Conservation (phyloP, 768 basidiomycete genomes). For the Calocera cornea region DNA sequence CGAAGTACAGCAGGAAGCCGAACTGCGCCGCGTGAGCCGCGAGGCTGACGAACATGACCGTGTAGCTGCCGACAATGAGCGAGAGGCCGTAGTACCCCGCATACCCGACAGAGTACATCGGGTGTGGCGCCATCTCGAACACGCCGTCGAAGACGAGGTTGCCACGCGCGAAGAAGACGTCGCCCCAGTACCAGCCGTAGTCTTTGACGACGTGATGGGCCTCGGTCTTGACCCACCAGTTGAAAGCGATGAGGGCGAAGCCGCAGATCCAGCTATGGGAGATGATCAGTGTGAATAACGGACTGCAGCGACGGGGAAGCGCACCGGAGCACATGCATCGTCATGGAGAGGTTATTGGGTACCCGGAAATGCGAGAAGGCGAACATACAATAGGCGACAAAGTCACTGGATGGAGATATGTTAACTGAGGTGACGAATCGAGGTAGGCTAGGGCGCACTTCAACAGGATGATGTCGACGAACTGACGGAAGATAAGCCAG, state of each 20-base stretch:
- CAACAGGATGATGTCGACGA: constrained; percentile 90
- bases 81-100: constrained; percentile 97
- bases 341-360: constrained; percentile 57
- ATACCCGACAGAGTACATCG: constrained; percentile 93
- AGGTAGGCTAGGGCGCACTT: constrained; percentile 40
- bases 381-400: constrained; percentile 87
- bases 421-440: not conserved
- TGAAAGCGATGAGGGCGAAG: constrained; percentile 74
- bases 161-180: constrained; percentile 84
- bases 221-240: constrained; percentile 96
- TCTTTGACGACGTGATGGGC: constrained; percentile 97
- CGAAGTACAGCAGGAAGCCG: constrained; percentile 87
- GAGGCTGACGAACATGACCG: constrained; percentile 86
- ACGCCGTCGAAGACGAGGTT: constrained; percentile 88
- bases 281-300: not conserved
- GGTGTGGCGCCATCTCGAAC: constrained; percentile 83
- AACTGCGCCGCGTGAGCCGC: constrained; percentile 92
- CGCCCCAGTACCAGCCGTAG: constrained; percentile 97
- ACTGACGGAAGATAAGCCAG: constrained; percentile 90
- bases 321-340: constrained; percentile 66
- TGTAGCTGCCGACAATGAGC: constrained; percentile 75
- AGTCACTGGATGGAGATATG: constrained; percentile 47
- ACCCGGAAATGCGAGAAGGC: constrained; percentile 86
- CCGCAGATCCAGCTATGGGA: constrained; percentile 71
- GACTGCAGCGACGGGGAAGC: constrained; percentile 7